These are phyloP conservation scores for Boletus fagicola DNA, from an alignment of 768 basidiomycete species.

Conservation along the genomic window DNA sequence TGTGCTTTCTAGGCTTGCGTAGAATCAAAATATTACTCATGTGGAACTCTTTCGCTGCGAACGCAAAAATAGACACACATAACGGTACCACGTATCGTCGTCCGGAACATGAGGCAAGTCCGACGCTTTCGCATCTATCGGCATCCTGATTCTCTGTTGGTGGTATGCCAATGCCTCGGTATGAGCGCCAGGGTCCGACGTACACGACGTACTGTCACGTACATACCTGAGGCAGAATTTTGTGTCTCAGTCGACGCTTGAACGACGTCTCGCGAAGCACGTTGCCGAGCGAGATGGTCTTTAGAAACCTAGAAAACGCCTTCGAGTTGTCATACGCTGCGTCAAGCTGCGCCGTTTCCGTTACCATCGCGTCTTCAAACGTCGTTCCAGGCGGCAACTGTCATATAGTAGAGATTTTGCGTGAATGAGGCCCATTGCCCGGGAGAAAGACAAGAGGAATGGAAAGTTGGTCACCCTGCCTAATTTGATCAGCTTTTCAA, in stretches of 20 bases:
- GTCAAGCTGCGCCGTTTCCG: conserved; percentile 11
- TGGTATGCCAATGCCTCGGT: neutral
- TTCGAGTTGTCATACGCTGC: conserved; percentile 41
- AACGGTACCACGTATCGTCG: conserved; percentile 37
- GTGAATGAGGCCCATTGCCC: neutral
- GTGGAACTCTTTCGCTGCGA: neutral
- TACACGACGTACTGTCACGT: conserved; percentile 32
- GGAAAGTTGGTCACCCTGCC: conserved; percentile 21
- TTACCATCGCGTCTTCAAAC: neutral
- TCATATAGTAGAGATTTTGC: neutral
- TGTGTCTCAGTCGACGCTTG: conserved; percentile 30
- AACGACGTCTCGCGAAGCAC: conserved; percentile 20
- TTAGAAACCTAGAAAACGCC: conserved; percentile 35
- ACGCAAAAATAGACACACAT: conserved; percentile 19
- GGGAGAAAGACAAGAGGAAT: neutral
- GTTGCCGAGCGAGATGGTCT: conserved; percentile 20
- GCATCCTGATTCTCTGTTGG: conserved; percentile 21
- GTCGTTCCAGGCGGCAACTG: conserved; percentile 18
- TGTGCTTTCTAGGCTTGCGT: too few relatives aligned
- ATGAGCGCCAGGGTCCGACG: neutral
- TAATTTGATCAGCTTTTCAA: conserved; percentile 14
- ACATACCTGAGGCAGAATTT: conserved; percentile 40
- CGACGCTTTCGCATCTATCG: conserved; percentile 29
- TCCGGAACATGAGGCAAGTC: conserved; percentile 36
- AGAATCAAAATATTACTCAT: too few relatives aligned